Evolutionary conservation across 768 basidiomycete genomes (phyloP), one percentile per base, ranked within the genome.

Genomic region (Termitomyces sp.): DNA sequence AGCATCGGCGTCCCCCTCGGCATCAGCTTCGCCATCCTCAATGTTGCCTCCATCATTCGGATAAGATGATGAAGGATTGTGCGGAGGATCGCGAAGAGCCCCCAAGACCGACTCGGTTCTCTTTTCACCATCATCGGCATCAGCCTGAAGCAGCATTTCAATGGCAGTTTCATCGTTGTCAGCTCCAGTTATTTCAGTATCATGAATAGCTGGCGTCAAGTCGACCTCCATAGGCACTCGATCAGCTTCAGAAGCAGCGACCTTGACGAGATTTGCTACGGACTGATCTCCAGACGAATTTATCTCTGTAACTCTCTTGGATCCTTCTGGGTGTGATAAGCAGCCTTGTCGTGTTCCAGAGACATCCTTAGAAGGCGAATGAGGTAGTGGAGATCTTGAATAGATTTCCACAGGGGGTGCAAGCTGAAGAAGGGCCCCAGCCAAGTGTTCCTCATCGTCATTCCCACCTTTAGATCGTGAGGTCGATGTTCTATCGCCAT

Each of bases 1-100:
- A n/a, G 70, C 58, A 22, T 62, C 64, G 17, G 62, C 64, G 40
- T 69, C 71, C 30, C 68, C 71, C 14, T 71, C 72, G 1, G 59
- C 64, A 34, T 71, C 71, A 1, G 56, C 62, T 38, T 66, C 65
- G 19, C 54, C 63, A n/a, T 64, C 60, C 34, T 53, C 51, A 26
- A 44, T 12, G 14, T n/a, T 30, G 24, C 17, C 21, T 44, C 21
- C 41, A 12, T 22, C 19, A 11, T 21, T 26, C 15, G 5, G 12
- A 43, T 21, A 19, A 8, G 45, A 47, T 3, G 41, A 43, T 10
- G 42, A n/a, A 9, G 22, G 15, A 11, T 35, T 12, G 21, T 21
- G 51, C 21, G 51, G 15, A 4, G 32, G 5, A 26, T n/a, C 17
- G 15, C 21, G 19, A 19, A 40, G 30, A 11, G 26, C 14, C 12